Conservation (phyloP, 2,329 filamentous ascomycete species). For the Fusarium sp. region DNA sequence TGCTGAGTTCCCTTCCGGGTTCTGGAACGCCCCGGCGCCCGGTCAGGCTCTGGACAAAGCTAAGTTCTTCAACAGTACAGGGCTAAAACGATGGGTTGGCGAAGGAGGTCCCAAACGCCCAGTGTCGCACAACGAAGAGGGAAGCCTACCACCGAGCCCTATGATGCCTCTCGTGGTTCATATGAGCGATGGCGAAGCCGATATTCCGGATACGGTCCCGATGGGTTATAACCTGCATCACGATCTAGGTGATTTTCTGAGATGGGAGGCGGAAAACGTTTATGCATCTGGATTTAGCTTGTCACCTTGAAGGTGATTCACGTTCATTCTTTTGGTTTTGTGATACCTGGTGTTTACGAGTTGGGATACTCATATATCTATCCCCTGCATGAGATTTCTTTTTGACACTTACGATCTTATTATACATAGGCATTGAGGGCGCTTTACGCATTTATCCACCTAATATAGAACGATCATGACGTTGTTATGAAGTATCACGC, state of each 20-base stretch:
- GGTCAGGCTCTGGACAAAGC: conserved; percentile 47
- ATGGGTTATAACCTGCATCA: conserved; percentile 73
- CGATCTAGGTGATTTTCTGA: conserved; percentile 69
- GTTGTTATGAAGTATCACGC: conserved; percentile 29
- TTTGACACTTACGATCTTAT: conserved; percentile 18
- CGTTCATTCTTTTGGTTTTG: neutral
- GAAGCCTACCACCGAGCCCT: conserved; percentile 64
- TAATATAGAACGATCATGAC: conserved; percentile 13
- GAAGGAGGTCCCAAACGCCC: conserved; percentile 52
- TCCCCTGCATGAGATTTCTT: conserved; percentile 22
- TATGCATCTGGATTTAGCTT: conserved; percentile 51
- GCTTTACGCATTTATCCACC: conserved; percentile 25
- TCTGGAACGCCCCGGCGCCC: conserved; percentile 50
- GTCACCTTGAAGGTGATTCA: conserved; percentile 22
- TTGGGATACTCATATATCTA: conserved; percentile 2
- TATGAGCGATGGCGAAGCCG: conserved; percentile 53
- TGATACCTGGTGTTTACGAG: conserved; percentile 15
- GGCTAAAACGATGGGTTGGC: conserved; percentile 54
- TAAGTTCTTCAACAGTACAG: conserved; percentile 50
- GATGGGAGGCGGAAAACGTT: conserved; percentile 67
- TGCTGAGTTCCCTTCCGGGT: conserved; percentile 51
- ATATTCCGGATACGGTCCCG: conserved; percentile 55
- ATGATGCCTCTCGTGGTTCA: conserved; percentile 61
- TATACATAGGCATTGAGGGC: conserved; percentile 35
- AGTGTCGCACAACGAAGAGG: conserved; percentile 43